phyloP scores from a whole-genome alignment of 345 rosid genomes.

The Odontarrhena argentea region DNA sequence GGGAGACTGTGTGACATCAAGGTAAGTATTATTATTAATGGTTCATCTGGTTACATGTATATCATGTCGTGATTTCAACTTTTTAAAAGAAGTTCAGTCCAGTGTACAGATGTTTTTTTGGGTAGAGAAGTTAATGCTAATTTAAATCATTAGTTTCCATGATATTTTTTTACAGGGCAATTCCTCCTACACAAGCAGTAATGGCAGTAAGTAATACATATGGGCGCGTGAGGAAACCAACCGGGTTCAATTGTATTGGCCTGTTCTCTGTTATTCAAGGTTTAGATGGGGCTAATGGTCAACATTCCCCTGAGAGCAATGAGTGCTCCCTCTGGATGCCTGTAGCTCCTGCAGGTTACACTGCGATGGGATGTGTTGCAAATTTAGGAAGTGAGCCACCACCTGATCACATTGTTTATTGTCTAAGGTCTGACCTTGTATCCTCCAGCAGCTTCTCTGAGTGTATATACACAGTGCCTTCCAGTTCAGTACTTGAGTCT shows the following conservation, averaged over 20 bases:
- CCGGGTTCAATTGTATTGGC: conserved; percentile 73
- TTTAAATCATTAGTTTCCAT: conserved; percentile 5
- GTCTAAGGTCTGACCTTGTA: conserved; percentile 93
- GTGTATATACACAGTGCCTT: conserved; percentile 64
- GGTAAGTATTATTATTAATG: conserved; percentile 49
- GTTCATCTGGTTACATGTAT: conserved; percentile 27
- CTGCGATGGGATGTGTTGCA: conserved; percentile 88
- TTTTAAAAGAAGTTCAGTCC: conserved; percentile 2
- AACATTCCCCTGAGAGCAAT: conserved; percentile 42
- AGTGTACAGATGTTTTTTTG: conserved; percentile 17
- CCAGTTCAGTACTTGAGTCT: conserved; percentile 52
- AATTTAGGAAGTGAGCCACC: conserved; percentile 81
- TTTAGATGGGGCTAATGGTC: conserved; percentile 44
- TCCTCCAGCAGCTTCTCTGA: conserved; percentile 81
- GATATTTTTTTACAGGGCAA: conserved; percentile 58
- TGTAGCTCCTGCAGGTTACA: conserved; percentile 87
- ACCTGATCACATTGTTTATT: conserved; percentile 77
- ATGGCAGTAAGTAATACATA: conserved; percentile 89
- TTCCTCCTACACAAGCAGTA: conserved; percentile 94
- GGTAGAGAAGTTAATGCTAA: conserved; percentile 13
- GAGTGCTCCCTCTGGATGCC: conserved; percentile 98
- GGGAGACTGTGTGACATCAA: conserved; percentile 98
- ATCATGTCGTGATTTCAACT: conserved; percentile 26
- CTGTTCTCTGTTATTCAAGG: conserved; percentile 64
- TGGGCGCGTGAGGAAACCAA: conserved; percentile 94